A percentile compares a stretch with the other conserved stretches of the same genome.
Conservation (phyloP, 1,284 basidiomycete species). For the Pseudozyma hubeiensis region DNA sequence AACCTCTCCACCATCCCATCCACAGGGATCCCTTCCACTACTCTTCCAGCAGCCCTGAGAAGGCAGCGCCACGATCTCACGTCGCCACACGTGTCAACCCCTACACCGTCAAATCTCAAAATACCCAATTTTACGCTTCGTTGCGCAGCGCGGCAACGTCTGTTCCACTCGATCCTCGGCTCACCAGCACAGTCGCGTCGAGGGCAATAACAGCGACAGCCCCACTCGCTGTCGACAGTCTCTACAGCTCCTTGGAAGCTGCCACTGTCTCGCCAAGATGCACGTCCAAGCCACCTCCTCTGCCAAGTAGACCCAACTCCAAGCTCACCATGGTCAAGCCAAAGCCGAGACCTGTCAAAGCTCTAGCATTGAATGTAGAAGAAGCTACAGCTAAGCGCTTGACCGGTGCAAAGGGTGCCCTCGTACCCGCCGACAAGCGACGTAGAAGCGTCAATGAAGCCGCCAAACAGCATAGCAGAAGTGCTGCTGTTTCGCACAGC, state of each 20-base stretch:
- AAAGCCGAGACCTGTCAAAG: constrained; percentile 19
- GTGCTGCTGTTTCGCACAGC: neutral
- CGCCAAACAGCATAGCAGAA: constrained; percentile 19
- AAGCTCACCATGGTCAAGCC: constrained; percentile 41
- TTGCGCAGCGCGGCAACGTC: constrained; percentile 19
- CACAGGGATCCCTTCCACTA: constrained; percentile 36
- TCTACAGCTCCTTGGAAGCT: constrained; percentile 34
- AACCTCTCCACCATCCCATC: constrained; percentile 11
- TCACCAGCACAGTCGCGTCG: neutral
- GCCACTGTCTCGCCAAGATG: constrained; percentile 23
- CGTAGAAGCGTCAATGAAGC: constrained; percentile 8
- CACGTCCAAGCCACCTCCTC: constrained; percentile 23
- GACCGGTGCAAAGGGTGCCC: constrained; percentile 2
- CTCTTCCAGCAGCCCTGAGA: constrained; percentile 38
- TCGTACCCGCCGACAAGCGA: constrained; percentile 12
- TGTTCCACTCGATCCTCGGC: constrained; percentile 6
- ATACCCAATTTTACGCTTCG: constrained; percentile 20
- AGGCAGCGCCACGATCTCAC: constrained; percentile 7
- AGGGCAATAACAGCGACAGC: neutral
- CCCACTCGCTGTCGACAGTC: constrained; percentile 1
- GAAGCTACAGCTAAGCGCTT: constrained; percentile 11
- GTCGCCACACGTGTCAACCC: constrained; percentile 44
- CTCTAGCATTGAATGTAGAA: constrained; percentile 15
- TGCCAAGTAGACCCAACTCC: neutral
- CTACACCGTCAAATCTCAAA: constrained; percentile 37